Evolutionary conservation across 2,329 filamentous ascomycete genomes (phyloP), one percentile per base, ranked within the genome.

Genomic region (Fusarium circinatum): DNA sequence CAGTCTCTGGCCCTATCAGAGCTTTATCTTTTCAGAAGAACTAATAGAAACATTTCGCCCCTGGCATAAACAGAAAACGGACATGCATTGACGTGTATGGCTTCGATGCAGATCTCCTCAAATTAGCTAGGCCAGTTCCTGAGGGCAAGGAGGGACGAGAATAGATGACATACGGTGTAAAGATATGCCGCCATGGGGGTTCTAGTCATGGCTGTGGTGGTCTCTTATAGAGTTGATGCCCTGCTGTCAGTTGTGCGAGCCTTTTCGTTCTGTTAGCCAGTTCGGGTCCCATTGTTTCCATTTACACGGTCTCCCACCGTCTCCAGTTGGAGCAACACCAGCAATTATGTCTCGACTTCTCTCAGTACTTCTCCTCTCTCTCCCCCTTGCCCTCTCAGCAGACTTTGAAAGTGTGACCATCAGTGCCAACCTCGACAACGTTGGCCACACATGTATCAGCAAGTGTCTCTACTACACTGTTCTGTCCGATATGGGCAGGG

Each of bases 381-480:
- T 71, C 4, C 65, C 59, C 6, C 24, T 67, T 30, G 51, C 12
- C 22, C 24, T 72, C 2, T 61, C 34, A 3, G 70, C 58, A 47
- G 75, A 65, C 30, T 72, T 68, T 17, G 73, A 67, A 34, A 59
- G 65, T 10, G 73, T 77, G 22, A 78, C 65, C 36, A 78, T 78
- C 59, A 62, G 39, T 18, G 56, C 44, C n/a, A 41, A 59, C 20
- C 51, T 77, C 11, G 55, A 67, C 17, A 56, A 55, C 5, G 47
- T 58, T 15, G 75, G 47, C 7, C 76, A 78, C 47, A 51, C 30
- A 5, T 78, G 76, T 44, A 70, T 78, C 48, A 74, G 65, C 41
- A 52, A 74, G 61, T 78, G 76, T 55, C 73, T 78, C 18, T 74
- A 68, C 59, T 72, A 68, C 32, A 58, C 70, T 13, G 12, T 67